Evolutionary conservation across 1,284 basidiomycete genomes (phyloP), one percentile per base, ranked within the genome.

Genomic region (Wallemia mellicola): DNA sequence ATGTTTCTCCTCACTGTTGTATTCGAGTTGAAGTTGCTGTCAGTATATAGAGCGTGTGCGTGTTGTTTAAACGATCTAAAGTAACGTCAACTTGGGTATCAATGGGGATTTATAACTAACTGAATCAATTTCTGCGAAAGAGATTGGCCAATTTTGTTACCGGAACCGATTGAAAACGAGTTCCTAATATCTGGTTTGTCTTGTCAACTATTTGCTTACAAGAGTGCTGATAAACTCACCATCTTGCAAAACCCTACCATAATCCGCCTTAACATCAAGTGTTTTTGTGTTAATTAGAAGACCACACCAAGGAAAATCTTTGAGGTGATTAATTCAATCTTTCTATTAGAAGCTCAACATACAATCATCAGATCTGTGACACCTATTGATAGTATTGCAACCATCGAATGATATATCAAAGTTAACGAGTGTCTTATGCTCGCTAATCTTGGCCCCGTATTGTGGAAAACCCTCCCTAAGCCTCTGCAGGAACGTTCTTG

Each of bases 281-380:
- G 81, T 77, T 25, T 67, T 70, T 72, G 80, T 83, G 65, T 87
- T 71, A 64, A 95, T 82, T 59, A 81, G 66, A 63, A 81, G 77
- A 1, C 88, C 89, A 69, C 89, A 94, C 82, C 86, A 95, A 0
- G 86, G 82, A 66, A 95, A 92, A 55, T 73, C n/a, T n/a, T n/a
- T n/a, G n/a, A n/a, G n/a, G n/a, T n/a, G n/a, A n/a, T n/a, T n/a
- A n/a, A n/a, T n/a, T n/a, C n/a, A n/a, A n/a, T n/a, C n/a, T n/a
- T n/a, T n/a, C n/a, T n/a, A n/a, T n/a, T n/a, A n/a, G n/a, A n/a
- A n/a, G n/a, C n/a, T n/a, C n/a, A n/a, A n/a, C n/a, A n/a, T n/a
- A n/a, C n/a, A 1, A 60, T 63, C 19, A 66, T 64, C 27, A 63
- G 63, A 55, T 61, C 62, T 7, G 61, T 62, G 1, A 59, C 60